phyloP scores from a whole-genome alignment of 768 basidiomycete species.

The Termitomyces sp. region DNA sequence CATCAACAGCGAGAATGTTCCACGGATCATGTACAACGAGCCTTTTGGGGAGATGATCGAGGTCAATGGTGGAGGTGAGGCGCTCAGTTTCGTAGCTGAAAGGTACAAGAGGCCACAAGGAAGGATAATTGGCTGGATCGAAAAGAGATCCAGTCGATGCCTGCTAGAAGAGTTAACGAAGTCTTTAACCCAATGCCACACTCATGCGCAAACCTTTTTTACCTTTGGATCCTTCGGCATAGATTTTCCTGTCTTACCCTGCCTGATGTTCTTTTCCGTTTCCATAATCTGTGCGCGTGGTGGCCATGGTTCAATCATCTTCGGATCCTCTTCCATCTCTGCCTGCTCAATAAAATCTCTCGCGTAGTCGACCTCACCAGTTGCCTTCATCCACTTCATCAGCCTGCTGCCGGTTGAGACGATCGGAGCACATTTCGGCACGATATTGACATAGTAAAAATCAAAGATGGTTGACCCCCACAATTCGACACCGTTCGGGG shows the following conservation, averaged over 20 bases:
- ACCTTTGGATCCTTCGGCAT: neutral
- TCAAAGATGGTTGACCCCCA: slow-evolving; percentile 45
- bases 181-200: neutral
- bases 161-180: slow-evolving; percentile 5
- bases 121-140: slow-evolving; percentile 33
- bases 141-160: slow-evolving; percentile 26
- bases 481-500: slow-evolving; percentile 28
- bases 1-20: slow-evolving; percentile 25
- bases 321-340: slow-evolving; percentile 34
- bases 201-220: slow-evolving; percentile 2
- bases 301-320: slow-evolving; percentile 24
- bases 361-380: slow-evolving; percentile 33
- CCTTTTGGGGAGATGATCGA: slow-evolving; percentile 32
- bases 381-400: slow-evolving; percentile 30
- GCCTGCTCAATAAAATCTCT: slow-evolving; percentile 31
- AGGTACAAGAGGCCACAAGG: slow-evolving; percentile 40
- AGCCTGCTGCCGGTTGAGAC: slow-evolving; percentile 37
- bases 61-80: slow-evolving; percentile 26
- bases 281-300: slow-evolving; percentile 4
- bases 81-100: slow-evolving; percentile 26
- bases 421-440: slow-evolving; percentile 20
- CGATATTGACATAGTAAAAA: slow-evolving; percentile 32
- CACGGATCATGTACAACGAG: slow-evolving; percentile 46
- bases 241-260: slow-evolving; percentile 9
- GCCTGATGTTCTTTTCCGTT: slow-evolving; percentile 4